Base-by-base conservation (phyloP, 768 basidiomycete species). In the Termitomyces sp. region DNA sequence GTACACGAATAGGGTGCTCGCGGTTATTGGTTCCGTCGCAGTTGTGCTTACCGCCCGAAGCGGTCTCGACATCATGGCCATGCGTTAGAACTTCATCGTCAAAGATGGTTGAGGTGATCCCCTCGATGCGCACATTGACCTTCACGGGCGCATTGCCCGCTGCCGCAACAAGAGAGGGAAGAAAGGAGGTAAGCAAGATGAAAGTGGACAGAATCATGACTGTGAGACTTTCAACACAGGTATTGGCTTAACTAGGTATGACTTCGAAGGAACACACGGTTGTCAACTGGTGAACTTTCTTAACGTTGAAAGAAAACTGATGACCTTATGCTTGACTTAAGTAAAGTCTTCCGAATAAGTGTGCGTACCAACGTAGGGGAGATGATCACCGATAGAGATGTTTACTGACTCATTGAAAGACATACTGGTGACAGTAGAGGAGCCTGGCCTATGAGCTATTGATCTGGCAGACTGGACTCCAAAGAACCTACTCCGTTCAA, bases 21-120 rank as follows among this genome's bases (percentile, higher is more conserved):
- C 60, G 31, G 46, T 69, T 57, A 56, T 78, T 78, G 13, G 74
- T 75, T 7, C 78, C 78, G 61, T 79, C 73, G 61, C 78, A 78
- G 41, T 70, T 73, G 46, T 71, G 72, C 3, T 63, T 72, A 3
- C 71, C 75, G 2, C 74, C 74, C 3, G 68, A 69, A 7, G 56
- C 40, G 0, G 75, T 74, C 4, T 73, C 71, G 10, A 79, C 68
- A 36, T 71, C 60, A 54, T 74, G 76, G 18, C 76, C 76, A 29
- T 53, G 59, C 12, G 78, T 78, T 32, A 67, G 38, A 32, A 80
- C 58, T 3, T 52, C 36, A 2, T 68, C 73, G 47, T 76, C 75
- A 51, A 73, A 78, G 18, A 76, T 72, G 11, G 76, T 78, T 3
- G 58, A 46, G 12, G 64, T 45, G 18, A 53, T 58, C 5, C 76